Base-by-base conservation (phyloP, 2,329 filamentous ascomycete genomes). In the Pyricularia sp. region DNA sequence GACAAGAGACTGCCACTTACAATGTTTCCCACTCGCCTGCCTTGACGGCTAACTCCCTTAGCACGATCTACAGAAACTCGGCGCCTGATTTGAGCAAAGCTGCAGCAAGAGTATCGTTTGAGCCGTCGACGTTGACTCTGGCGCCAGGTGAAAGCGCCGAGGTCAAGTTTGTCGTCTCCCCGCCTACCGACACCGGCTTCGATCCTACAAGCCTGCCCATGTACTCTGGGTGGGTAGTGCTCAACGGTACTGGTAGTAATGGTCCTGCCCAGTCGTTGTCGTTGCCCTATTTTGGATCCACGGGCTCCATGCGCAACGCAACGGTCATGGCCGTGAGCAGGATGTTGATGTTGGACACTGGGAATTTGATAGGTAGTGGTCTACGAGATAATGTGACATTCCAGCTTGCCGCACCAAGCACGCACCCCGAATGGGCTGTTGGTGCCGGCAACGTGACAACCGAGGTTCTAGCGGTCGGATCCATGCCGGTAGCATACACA, bases 251-350 rank as follows among this genome's bases (percentile, higher is more conserved):
- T 30, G 75, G 75, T 35, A 75, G 13, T 33, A 19, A 33, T 9
- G 60, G 31, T 13, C 9, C n/a, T n/a, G n/a, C 8, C 26, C 13
- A 31, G 35, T 68, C 70, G 16, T 71, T 78, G 26, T 70, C 71
- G 6, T 67, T 79, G 10, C 78, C 78, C 1, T 79, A 79, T 68
- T 71, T 76, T 35, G 77, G 77, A 65, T 88, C 83, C 67, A 89
- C 80, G 68, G 88, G 84, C 75, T 91, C 88, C 64, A 90, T 87
- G 49, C 88, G 83, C 26, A 88, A 77, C 65, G 86, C 83, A 67
- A 89, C 86, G 65, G 86, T 83, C 71, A 85, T 88, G 0, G 87
- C 82, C 66, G 87, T 80, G 12, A 82, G 72, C 19, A 35, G 60
- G 31, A 62, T 62, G n/a, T 44, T 10, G 3, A 7, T 62, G 5